phyloP scores from a whole-genome alignment of 176 grass and related monocot species.

The Lolium multiflorum region DNA sequence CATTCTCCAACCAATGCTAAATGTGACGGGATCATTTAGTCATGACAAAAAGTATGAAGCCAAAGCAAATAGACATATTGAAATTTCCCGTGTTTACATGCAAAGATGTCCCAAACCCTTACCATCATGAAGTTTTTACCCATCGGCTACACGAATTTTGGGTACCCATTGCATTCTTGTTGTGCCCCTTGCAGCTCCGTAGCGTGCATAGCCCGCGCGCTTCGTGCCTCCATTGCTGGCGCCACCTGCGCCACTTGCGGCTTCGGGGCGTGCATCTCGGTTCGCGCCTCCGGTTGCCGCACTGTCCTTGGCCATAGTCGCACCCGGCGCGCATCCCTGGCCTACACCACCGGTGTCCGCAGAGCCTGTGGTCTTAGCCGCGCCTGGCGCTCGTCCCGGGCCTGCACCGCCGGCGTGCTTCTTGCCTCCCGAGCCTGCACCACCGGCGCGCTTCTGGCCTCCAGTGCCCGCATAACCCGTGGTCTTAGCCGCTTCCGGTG shows the following conservation, averaged over 20 bases:
- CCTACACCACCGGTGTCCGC: background rate
- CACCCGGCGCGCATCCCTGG: background rate
- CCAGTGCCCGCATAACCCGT: background rate
- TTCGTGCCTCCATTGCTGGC: background rate
- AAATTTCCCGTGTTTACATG: too few species aligned
- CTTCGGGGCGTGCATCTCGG: background rate
- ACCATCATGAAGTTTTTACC: too few species aligned
- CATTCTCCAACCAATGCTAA: too few species aligned
- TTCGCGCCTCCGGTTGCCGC: background rate
- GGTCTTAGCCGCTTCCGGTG: too few species aligned
- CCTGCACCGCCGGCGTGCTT: background rate
- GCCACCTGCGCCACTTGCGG: background rate
- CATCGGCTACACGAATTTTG: too few species aligned
- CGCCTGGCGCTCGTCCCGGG: background rate
- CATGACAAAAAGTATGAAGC: too few species aligned
- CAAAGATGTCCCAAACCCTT: too few species aligned
- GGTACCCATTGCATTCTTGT: too few species aligned
- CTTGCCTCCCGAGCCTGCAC: background rate
- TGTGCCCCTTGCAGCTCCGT: too few species aligned
- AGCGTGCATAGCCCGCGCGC: background rate
- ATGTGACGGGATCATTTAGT: too few species aligned
- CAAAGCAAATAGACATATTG: too few species aligned
- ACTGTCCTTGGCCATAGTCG: background rate
- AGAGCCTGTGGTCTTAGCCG: background rate
- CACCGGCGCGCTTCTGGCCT: background rate